Conservation (phyloP, 345 rosid genomes). For the Noccaea caerulescens region DNA sequence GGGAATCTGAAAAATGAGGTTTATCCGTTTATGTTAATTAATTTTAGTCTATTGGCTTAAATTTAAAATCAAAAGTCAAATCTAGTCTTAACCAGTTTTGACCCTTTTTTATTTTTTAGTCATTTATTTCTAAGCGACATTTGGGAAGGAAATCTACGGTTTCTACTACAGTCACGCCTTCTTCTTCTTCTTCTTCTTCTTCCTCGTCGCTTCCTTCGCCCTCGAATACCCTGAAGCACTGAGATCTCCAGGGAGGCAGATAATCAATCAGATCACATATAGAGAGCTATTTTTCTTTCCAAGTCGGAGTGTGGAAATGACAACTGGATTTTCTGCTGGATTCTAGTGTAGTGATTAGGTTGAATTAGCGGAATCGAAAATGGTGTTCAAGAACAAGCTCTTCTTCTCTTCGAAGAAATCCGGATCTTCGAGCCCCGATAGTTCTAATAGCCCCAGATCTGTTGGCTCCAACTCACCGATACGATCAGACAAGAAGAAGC, state of each 20-base stretch:
- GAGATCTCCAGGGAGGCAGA: conserved; percentile 33
- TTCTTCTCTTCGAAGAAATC: conserved; percentile 95
- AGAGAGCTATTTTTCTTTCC: conserved; percentile 32
- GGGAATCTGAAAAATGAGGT: no score
- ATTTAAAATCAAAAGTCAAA: conserved; percentile 29
- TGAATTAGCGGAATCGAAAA: conserved; percentile 37
- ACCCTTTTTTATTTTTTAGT: conserved; percentile 24
- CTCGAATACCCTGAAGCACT: conserved; percentile 14
- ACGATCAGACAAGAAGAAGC: conserved; percentile 86
- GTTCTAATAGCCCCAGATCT: conserved; percentile 91
- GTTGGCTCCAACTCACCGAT: conserved; percentile 82
- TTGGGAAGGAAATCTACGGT: conserved; percentile 31
- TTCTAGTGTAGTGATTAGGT: conserved; percentile 31
- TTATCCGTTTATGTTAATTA: background rate
- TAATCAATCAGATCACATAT: conserved; percentile 21
- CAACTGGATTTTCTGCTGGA: conserved; percentile 19
- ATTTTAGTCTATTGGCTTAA: background rate
- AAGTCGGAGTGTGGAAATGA: conserved; percentile 32
- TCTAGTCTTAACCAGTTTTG: conserved; percentile 26
- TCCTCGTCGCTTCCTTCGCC: conserved; percentile 40
- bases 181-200: conserved; percentile 30
- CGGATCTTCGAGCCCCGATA: conserved; percentile 81
- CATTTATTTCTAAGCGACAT: background rate
- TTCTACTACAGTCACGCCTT: conserved; percentile 42
- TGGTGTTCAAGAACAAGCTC: conserved; percentile 96